Conservation (phyloP, 148 eudicot genomes). For the Vaccinium vitisidaea region DNA sequence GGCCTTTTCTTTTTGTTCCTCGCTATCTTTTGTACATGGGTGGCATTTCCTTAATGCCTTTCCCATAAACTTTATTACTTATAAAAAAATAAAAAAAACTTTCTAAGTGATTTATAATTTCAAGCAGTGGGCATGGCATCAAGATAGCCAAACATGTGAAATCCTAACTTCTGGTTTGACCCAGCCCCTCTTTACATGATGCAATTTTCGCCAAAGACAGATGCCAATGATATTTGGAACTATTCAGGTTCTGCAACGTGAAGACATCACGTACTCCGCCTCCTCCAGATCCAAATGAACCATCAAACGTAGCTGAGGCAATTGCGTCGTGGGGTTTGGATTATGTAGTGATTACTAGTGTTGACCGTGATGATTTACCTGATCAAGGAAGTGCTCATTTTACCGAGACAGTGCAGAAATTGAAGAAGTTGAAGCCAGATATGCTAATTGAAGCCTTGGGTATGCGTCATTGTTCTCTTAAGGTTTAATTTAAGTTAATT, state of each 20-base stretch:
- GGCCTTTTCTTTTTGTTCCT: no score
- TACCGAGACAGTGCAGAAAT: slow-evolving; percentile 88
- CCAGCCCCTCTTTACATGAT: neutral
- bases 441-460: slow-evolving; percentile 96
- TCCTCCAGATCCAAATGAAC: slow-evolving; percentile 96
- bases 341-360: slow-evolving; percentile 96
- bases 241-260: slow-evolving; percentile 89
- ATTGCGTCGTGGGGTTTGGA: slow-evolving; percentile 99
- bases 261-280: slow-evolving; percentile 98
- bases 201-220: neutral
- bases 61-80: no score
- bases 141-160: neutral
- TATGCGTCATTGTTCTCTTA: slow-evolving; percentile 25
- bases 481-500: neutral
- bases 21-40: no score
- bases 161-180: neutral
- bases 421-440: slow-evolving; percentile 73
- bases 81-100: no score
- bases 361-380: slow-evolving; percentile 91
- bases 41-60: no score
- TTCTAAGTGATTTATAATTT: no score
- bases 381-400: slow-evolving; percentile 99
- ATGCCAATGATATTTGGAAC: neutral
- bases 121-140: neutral
- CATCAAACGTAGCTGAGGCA: slow-evolving; percentile 89